These are phyloP conservation scores for Aquilaria yunnanensis DNA, from an alignment of 345 rosid species.

Conservation along the genomic window DNA sequence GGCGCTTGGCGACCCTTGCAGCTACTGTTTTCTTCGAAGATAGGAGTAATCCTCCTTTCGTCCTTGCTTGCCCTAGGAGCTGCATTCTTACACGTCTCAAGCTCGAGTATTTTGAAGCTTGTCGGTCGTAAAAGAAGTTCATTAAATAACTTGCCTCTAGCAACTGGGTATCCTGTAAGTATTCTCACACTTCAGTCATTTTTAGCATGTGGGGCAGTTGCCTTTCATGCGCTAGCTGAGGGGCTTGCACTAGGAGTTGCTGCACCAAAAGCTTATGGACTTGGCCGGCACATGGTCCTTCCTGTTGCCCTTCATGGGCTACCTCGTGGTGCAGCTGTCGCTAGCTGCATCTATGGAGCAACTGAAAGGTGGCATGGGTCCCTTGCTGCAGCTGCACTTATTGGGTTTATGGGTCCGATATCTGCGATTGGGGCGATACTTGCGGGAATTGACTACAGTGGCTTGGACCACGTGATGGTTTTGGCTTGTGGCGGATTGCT, in stretches of 20 bases:
- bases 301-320: slow-evolving; percentile 95
- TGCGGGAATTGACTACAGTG: slow-evolving; percentile 87
- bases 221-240: slow-evolving; percentile 91
- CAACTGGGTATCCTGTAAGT: slow-evolving; percentile 60
- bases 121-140: slow-evolving; percentile 53
- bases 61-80: slow-evolving; percentile 58
- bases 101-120: slow-evolving; percentile 51
- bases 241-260: slow-evolving; percentile 98
- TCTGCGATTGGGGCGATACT: slow-evolving; percentile 92
- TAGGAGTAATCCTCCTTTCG: slow-evolving; percentile 61
- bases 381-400: slow-evolving; percentile 77
- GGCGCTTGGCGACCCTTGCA: slow-evolving; percentile 90
- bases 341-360: slow-evolving; percentile 90
- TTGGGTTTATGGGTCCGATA: slow-evolving; percentile 85
- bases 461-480: slow-evolving; percentile 92
- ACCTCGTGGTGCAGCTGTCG: slow-evolving; percentile 96
- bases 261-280: slow-evolving; percentile 95
- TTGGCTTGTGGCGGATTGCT: slow-evolving; percentile 85
- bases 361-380: slow-evolving; percentile 93
- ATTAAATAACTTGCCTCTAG: slow-evolving; percentile 35
- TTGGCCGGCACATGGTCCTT: slow-evolving; percentile 92
- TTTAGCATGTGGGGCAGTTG: slow-evolving; percentile 84
- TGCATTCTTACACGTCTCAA: slow-evolving; percentile 40
- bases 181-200: slow-evolving; percentile 76
- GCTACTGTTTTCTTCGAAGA: slow-evolving; percentile 66